phyloP scores from a whole-genome alignment of 1,284 basidiomycete genomes.

The Ganoderma lucidum region DNA sequence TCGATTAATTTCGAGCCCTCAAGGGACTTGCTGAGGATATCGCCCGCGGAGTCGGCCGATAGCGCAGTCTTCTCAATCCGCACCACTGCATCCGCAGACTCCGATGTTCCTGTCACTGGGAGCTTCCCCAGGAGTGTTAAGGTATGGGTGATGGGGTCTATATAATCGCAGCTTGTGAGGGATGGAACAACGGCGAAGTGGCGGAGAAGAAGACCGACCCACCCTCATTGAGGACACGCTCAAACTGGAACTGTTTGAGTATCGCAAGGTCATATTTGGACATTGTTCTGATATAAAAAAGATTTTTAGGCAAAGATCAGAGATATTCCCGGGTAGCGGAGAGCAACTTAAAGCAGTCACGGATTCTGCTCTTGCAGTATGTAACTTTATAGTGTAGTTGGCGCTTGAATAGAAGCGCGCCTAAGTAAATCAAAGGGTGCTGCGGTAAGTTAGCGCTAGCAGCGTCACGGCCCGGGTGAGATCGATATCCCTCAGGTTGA shows the following conservation, averaged over 20 bases:
- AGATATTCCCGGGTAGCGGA: too few species aligned
- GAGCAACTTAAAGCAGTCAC: too few species aligned
- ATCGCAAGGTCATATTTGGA: constrained; percentile 23
- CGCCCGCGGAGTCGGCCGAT: constrained; percentile 42
- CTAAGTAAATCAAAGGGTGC: too few species aligned
- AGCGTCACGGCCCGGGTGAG: too few species aligned
- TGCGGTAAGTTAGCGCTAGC: too few species aligned
- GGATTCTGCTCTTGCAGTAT: too few species aligned
- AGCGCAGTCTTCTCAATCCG: constrained; percentile 68
- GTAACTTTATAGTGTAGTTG: too few species aligned
- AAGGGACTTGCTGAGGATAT: constrained; percentile 37
- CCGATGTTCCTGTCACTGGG: constrained; percentile 31
- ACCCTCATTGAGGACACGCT: constrained; percentile 68
- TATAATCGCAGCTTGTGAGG: neutral
- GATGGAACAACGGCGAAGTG: neutral
- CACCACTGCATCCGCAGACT: constrained; percentile 56
- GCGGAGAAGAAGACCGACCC: neutral
- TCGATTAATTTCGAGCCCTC: constrained; percentile 46
- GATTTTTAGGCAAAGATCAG: too few species aligned
- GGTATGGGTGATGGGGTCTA: constrained; percentile 60
- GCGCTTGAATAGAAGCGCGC: too few species aligned
- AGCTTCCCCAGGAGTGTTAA: constrained; percentile 55
- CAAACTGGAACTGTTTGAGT: constrained; percentile 54
- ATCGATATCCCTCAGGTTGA: too few species aligned
- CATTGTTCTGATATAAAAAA: neutral